Evolutionary conservation across 2,329 filamentous ascomycete genomes (phyloP).

Genomic region (Diplocarpon rosae): DNA sequence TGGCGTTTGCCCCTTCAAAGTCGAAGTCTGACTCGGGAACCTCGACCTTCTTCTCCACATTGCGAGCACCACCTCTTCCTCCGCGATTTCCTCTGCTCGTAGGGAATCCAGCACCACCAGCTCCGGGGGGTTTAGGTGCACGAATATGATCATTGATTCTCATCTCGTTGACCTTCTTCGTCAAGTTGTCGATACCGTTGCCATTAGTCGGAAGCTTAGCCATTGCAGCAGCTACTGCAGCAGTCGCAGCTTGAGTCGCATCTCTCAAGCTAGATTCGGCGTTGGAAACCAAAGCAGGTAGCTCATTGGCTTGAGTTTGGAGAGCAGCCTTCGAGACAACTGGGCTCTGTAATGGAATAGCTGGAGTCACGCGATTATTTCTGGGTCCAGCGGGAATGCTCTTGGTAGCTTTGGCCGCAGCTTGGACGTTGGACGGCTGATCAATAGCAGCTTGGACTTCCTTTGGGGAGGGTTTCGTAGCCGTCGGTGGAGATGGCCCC

Average conservation of each 20-base stretch:
- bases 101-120: slow-evolving; percentile 28
- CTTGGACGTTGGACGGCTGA: slow-evolving; percentile 14
- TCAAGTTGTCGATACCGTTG: slow-evolving; percentile 55
- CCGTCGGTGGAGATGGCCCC: slow-evolving; percentile 52
- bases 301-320: slow-evolving; percentile 26
- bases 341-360: slow-evolving; percentile 49
- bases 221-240: slow-evolving; percentile 72
- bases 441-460: slow-evolving; percentile 39
- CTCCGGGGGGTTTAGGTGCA: slow-evolving; percentile 35
- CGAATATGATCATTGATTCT: slow-evolving; percentile 48
- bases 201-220: slow-evolving; percentile 46
- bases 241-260: slow-evolving; percentile 63
- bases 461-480: slow-evolving; percentile 53
- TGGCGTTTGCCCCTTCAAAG: slow-evolving; percentile 75
- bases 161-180: slow-evolving; percentile 69
- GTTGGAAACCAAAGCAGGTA: slow-evolving; percentile 9
- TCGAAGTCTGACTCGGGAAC: slow-evolving; percentile 89
- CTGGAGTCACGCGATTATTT: slow-evolving; percentile 49
- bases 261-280: slow-evolving; percentile 41
- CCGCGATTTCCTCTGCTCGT: slow-evolving; percentile 33
- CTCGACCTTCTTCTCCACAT: slow-evolving; percentile 58
- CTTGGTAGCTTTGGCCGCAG: slow-evolving; percentile 7
- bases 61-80: slow-evolving; percentile 29
- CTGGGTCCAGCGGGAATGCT: slow-evolving; percentile 7
- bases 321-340: slow-evolving; percentile 32